Conservation (phyloP, 2,329 filamentous ascomycete species). For the Sclerotinia spermophila region DNA sequence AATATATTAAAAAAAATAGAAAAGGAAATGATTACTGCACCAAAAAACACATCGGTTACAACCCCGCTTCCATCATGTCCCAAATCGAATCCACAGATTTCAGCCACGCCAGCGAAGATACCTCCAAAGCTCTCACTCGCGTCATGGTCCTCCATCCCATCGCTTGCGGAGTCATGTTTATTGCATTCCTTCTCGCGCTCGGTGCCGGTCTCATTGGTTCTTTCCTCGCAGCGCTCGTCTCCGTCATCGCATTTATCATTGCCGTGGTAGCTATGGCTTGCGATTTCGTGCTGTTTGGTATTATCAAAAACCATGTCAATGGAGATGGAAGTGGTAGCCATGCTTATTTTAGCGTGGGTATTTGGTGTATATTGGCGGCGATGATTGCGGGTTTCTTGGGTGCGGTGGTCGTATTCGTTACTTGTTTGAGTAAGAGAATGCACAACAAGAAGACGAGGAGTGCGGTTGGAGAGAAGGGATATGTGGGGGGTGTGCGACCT, state of each 20-base stretch:
- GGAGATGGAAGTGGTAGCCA: conserved; percentile 34
- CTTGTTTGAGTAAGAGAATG: conserved; percentile 49
- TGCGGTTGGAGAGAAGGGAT: conserved; percentile 20
- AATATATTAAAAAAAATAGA: conserved; percentile 5
- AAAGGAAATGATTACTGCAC: conserved; percentile 48
- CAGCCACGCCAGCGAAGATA: conserved; percentile 41
- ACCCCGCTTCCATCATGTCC: conserved; percentile 46
- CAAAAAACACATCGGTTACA: conserved; percentile 51
- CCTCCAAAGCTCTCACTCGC: conserved; percentile 49
- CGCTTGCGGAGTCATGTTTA: conserved; percentile 53
- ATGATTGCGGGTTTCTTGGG: conserved; percentile 54
- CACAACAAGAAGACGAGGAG: conserved; percentile 30
- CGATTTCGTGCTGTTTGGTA: conserved; percentile 56
- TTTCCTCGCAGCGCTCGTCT: conserved; percentile 48
- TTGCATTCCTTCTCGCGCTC: conserved; percentile 54
- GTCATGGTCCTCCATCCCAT: conserved; percentile 62
- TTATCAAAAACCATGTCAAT: conserved; percentile 54
- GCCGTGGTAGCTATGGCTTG: conserved; percentile 48
- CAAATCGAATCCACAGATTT: conserved; percentile 40
- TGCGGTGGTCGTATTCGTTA: conserved; percentile 55
- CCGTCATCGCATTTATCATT: conserved; percentile 48
- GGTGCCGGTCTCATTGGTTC: conserved; percentile 51
- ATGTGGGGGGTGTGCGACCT: conserved; percentile 21
- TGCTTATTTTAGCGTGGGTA: conserved; percentile 51
- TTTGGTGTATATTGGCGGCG: conserved; percentile 57